A percentile compares a stretch with the other conserved stretches of the same genome.
Conservation (phyloP, 2,329 filamentous ascomycete species). For the Botrytis paeoniae region DNA sequence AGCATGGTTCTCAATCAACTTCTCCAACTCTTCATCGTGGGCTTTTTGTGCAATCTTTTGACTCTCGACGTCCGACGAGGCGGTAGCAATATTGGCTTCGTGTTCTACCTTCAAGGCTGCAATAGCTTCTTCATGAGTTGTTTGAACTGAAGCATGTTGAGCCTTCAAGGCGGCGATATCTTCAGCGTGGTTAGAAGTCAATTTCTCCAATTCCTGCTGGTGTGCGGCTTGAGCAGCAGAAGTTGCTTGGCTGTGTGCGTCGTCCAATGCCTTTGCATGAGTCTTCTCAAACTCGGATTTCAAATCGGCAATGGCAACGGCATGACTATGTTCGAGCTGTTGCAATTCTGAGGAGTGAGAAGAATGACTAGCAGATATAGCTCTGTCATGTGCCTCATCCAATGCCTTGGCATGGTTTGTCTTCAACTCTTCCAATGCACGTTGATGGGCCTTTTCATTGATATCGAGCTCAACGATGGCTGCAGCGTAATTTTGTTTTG, state of each 20-base stretch:
- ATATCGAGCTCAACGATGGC: constrained; percentile 40
- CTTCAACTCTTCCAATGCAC: constrained; percentile 53
- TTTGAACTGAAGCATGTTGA: constrained; percentile 47
- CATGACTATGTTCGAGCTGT: constrained; percentile 52
- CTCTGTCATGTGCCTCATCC: constrained; percentile 53
- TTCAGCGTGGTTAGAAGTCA: constrained; percentile 55
- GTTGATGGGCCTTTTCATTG: constrained; percentile 52
- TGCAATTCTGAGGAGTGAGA: constrained; percentile 51
- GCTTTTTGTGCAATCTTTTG: constrained; percentile 43
- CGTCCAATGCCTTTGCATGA: constrained; percentile 57
- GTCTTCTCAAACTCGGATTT: constrained; percentile 46
- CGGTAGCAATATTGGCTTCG: background rate
- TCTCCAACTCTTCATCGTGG: constrained; percentile 50
- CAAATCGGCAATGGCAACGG: constrained; percentile 42
- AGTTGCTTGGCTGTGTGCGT: constrained; percentile 50
- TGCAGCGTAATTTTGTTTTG: constrained; percentile 33
- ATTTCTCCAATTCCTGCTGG: constrained; percentile 49
- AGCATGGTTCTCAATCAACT: constrained; percentile 53
- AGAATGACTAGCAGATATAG: constrained; percentile 48
- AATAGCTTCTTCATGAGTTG: constrained; percentile 52
- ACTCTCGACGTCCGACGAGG: background rate
- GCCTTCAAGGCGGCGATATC: constrained; percentile 43
- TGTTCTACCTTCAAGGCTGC: constrained; percentile 37
- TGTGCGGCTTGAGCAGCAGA: constrained; percentile 50
- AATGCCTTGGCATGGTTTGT: constrained; percentile 58